A percentile compares a stretch with the other conserved stretches of the same genome.
Evolutionary conservation across 2,329 filamentous ascomycete species (phyloP).

Genomic region (Talaromyces sp.): DNA sequence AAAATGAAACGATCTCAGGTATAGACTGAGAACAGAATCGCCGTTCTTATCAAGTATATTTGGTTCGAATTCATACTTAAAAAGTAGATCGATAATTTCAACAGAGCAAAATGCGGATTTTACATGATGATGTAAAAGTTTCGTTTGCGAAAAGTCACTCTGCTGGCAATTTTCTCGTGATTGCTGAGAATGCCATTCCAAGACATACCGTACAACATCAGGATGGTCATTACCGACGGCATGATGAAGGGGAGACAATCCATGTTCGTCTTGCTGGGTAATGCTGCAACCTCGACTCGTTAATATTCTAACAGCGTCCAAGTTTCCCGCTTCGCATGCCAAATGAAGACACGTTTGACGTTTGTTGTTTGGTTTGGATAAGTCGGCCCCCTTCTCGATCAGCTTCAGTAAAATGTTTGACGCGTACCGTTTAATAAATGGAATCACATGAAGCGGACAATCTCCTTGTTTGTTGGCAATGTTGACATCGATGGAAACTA

Average conservation of each 20-base stretch:
- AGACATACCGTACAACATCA: neutral
- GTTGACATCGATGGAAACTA: slow-evolving; percentile 11
- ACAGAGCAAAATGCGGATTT: neutral
- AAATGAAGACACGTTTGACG: slow-evolving; percentile 15
- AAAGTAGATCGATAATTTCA: slow-evolving; percentile 1
- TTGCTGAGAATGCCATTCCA: neutral
- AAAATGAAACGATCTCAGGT: slow-evolving; percentile 11
- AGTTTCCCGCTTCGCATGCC: slow-evolving; percentile 11
- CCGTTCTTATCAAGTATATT: slow-evolving; percentile 10
- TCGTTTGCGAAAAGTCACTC: neutral
- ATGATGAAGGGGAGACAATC: slow-evolving; percentile 10
- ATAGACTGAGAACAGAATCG: slow-evolving; percentile 11
- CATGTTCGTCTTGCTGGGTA: slow-evolving; percentile 6
- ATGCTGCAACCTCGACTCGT: slow-evolving; percentile 11
- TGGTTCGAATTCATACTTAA: slow-evolving; percentile 11
- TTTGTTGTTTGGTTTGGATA: slow-evolving; percentile 6
- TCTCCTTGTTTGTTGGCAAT: slow-evolving; percentile 12
- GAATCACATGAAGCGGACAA: slow-evolving; percentile 13
- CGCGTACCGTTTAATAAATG: slow-evolving; percentile 7
- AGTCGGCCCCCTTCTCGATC: slow-evolving; percentile 12
- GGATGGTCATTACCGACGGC: neutral
- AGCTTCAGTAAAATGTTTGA: slow-evolving; percentile 10
- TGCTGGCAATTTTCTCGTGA: neutral
- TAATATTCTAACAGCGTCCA: slow-evolving; percentile 13
- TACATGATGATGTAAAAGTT: neutral